A percentile compares a stretch with the other conserved stretches of the same genome.
Evolutionary conservation across 2,329 filamentous ascomycete genomes (phyloP).

Genomic region (Fusarium sp.): DNA sequence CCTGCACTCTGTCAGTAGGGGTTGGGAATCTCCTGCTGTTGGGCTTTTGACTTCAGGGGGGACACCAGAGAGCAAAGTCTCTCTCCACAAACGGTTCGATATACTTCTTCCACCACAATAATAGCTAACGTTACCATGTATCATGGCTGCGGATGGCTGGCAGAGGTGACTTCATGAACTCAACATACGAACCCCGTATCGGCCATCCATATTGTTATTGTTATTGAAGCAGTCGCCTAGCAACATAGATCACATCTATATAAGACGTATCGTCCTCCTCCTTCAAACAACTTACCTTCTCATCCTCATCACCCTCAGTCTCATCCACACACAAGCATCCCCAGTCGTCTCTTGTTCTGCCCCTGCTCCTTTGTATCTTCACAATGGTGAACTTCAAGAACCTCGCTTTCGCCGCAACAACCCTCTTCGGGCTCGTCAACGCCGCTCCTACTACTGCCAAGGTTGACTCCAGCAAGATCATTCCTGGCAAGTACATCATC

Average conservation of each 20-base stretch:
- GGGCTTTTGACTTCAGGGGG: background rate
- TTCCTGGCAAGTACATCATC: slow-evolving; percentile 64
- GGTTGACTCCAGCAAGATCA: slow-evolving; percentile 32
- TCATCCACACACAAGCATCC: slow-evolving; percentile 18
- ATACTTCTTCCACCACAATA: background rate
- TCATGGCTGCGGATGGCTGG: background rate
- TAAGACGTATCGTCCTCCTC: slow-evolving; percentile 24
- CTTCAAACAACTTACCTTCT: background rate
- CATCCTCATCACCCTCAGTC: slow-evolving; percentile 6
- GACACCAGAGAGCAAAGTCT: background rate
- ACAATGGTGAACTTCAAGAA: slow-evolving; percentile 46
- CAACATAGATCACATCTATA: slow-evolving; percentile 21
- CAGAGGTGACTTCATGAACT: background rate
- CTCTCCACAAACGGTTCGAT: background rate
- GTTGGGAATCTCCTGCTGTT: background rate
- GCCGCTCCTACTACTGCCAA: slow-evolving; percentile 38
- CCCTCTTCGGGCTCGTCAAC: slow-evolving; percentile 35
- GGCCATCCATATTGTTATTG: slow-evolving; percentile 3
- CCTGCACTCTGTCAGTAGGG: background rate
- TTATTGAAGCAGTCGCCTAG: background rate
- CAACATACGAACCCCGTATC: background rate
- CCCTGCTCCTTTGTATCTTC: slow-evolving; percentile 8
- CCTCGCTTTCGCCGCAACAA: slow-evolving; percentile 37
- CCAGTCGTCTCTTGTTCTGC: background rate
- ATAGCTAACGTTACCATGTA: background rate